phyloP scores from a whole-genome alignment of 75 land plant genomes.

The Azolla pinnata region DNA sequence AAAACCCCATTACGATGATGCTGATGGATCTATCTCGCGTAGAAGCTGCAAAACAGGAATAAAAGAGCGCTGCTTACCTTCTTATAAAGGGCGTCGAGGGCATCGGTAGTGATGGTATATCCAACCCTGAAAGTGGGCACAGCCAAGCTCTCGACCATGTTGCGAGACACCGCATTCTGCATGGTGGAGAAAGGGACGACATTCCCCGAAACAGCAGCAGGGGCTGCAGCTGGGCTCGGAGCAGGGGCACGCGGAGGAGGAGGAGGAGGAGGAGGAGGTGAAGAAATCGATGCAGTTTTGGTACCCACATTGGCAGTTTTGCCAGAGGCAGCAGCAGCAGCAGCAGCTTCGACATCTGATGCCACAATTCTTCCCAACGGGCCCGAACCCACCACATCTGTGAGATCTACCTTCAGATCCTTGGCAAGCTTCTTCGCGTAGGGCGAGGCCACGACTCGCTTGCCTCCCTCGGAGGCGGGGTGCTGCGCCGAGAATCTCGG shows the following conservation, averaged over 20 bases:
- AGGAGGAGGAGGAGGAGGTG: slow-evolving; percentile 13
- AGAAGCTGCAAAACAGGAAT: background rate
- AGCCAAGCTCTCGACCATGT: slow-evolving; percentile 82
- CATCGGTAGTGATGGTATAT: slow-evolving; percentile 68
- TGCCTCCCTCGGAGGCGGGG: slow-evolving; percentile 28
- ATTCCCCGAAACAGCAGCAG: slow-evolving; percentile 39
- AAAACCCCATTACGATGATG: too few species aligned
- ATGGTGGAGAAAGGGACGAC: slow-evolving; percentile 78
- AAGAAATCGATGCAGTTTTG: slow-evolving; percentile 7
- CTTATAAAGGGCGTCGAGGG: slow-evolving; percentile 77
- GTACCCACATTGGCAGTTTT: slow-evolving; percentile 7
- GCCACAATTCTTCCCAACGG: slow-evolving; percentile 72
- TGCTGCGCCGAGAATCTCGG: background rate
- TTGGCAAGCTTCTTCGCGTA: slow-evolving; percentile 90
- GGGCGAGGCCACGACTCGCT: slow-evolving; percentile 65
- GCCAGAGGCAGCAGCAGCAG: too few species aligned
- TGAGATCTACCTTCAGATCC: slow-evolving; percentile 75
- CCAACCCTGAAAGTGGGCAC: slow-evolving; percentile 93
- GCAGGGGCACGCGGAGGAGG: slow-evolving; percentile 13
- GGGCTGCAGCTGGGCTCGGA: slow-evolving; percentile 14
- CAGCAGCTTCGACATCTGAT: slow-evolving; percentile 60
- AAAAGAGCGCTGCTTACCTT: slow-evolving; percentile 38
- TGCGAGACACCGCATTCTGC: slow-evolving; percentile 85
- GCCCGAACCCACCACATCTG: slow-evolving; percentile 55
- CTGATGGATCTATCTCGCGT: too few species aligned